Evolutionary conservation across 2,329 filamentous ascomycete genomes (phyloP).

Genomic region (Monosporascus ibericus): DNA sequence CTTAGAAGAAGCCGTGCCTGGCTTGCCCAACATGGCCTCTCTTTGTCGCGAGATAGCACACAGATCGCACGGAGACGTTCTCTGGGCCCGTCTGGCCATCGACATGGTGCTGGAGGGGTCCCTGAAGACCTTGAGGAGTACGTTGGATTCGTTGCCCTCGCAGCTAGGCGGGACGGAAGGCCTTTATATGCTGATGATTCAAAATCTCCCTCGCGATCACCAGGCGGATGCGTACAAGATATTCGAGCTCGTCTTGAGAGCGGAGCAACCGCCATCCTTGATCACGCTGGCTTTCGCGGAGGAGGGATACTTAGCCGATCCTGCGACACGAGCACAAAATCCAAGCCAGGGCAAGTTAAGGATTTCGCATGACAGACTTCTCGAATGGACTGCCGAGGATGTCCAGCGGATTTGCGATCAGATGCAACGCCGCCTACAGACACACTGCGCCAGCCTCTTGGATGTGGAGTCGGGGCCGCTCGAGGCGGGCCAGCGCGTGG

Average conservation of each 20-base stretch:
- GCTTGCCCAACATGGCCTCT: conserved; percentile 21
- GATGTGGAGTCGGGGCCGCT: conserved; percentile 17
- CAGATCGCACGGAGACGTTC: conserved; percentile 23
- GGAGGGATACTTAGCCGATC: conserved; percentile 14
- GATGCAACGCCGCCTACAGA: conserved; percentile 19
- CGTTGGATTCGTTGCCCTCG: conserved; percentile 22
- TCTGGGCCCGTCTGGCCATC: conserved; percentile 25
- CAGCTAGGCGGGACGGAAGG: conserved; percentile 25
- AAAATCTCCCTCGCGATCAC: conserved; percentile 20
- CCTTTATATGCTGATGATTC: conserved; percentile 27
- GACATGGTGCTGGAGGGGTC: conserved; percentile 25
- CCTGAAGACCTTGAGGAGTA: conserved; percentile 20
- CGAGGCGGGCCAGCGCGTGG: conserved; percentile 20
- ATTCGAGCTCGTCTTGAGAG: conserved; percentile 23
- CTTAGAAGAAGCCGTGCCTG: conserved; percentile 23
- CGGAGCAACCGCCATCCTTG: conserved; percentile 25
- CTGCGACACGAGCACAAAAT: conserved; percentile 1
- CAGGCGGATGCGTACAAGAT: conserved; percentile 22
- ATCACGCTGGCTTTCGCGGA: conserved; percentile 25
- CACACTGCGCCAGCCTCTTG: conserved; percentile 21
- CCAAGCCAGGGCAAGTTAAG: conserved; percentile 17
- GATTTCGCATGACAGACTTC: conserved; percentile 13
- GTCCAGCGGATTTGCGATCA: conserved; percentile 17
- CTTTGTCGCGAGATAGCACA: conserved; percentile 22
- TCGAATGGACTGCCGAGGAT: conserved; percentile 11